These are phyloP conservation scores for Centrapalus pauciflorus DNA, from an alignment of 129 eudicot species.

Conservation along the genomic window DNA sequence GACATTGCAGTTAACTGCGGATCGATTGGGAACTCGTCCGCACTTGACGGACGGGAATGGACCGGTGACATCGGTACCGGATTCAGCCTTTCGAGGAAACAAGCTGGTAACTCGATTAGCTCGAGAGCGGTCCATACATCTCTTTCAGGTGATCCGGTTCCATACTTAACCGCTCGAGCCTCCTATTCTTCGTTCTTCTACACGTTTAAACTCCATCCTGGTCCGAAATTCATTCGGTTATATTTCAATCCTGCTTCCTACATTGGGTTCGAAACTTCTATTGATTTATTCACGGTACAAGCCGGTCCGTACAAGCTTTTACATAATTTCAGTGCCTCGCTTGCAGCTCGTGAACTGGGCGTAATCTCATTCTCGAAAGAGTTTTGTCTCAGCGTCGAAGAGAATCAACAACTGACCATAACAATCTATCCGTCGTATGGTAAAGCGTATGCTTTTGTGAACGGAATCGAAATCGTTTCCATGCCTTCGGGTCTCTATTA, in stretches of 20 bases:
- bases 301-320: slow-evolving; percentile 44
- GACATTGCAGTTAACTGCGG: slow-evolving; percentile 42
- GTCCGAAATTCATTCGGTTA: slow-evolving; percentile 45
- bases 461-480: slow-evolving; percentile 50
- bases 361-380: slow-evolving; percentile 35
- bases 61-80: slow-evolving; percentile 21
- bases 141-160: slow-evolving; percentile 40
- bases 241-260: slow-evolving; percentile 47
- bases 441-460: slow-evolving; percentile 36
- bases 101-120: slow-evolving; percentile 30
- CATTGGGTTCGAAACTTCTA: slow-evolving; percentile 29
- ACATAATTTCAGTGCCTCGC: slow-evolving; percentile 43
- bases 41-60: slow-evolving; percentile 41
- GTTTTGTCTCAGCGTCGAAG: slow-evolving; percentile 28
- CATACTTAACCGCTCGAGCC: slow-evolving; percentile 41
- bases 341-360: slow-evolving; percentile 26
- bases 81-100: slow-evolving; percentile 22
- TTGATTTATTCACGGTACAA: slow-evolving; percentile 34
- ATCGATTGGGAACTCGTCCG: slow-evolving; percentile 34
- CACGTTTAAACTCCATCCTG: slow-evolving; percentile 34
- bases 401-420: slow-evolving; percentile 20
- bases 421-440: slow-evolving; percentile 16
- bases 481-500: slow-evolving; percentile 45
- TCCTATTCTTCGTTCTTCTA: slow-evolving; percentile 30
- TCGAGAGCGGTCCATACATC: slow-evolving; percentile 27